Evolutionary conservation across 2,329 filamentous ascomycete species (phyloP), one percentile per base, ranked within the genome.

Genomic region (Fusarium chaquense): DNA sequence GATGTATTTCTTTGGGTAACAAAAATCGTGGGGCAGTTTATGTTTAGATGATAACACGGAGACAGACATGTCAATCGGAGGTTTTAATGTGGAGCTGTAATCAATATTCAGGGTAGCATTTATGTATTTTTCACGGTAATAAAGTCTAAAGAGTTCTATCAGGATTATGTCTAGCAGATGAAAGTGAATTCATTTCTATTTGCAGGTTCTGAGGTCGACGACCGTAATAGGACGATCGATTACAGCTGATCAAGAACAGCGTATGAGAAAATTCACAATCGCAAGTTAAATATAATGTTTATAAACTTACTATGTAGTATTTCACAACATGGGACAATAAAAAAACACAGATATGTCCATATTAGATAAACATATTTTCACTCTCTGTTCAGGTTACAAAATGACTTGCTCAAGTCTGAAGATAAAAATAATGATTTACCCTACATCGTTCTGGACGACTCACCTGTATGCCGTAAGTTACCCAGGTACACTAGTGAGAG

Each of bases 31-130:
- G 30, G 52, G 43, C 26, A 32, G 35, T 46, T 33, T 56, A 26
- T 44, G 50, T 52, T 38, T 15, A 26, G 20, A 51, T 36, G 44
- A 28, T 40, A 38, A 46, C 58, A 36, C 13, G n/a, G 47, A 20
- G 40, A n/a, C n/a, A 20, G 20, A 59, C 44, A 7, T 40, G 32
- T 43, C 44, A 49, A n/a, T n/a, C 44, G 32, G 12, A 7, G 65
- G 4, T 45, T 15, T 36, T 58, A 60, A 68, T 62, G 35, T 47
- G 44, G 57, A 33, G 22, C 33, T 62, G 46, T 66, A 58, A 68
- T 52, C 9, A 62, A 49, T 65, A 71, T 61, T 40, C 41, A 56
- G 58, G 44, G 24, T 52, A 60, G 52, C 59, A 70, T 61, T 67
- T 30, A 64, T 44, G 30, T 43, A 53, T 60, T 56, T 64, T 20